phyloP scores from a whole-genome alignment of 192 early-diverging fungal species.

The Coemansia sp. region DNA sequence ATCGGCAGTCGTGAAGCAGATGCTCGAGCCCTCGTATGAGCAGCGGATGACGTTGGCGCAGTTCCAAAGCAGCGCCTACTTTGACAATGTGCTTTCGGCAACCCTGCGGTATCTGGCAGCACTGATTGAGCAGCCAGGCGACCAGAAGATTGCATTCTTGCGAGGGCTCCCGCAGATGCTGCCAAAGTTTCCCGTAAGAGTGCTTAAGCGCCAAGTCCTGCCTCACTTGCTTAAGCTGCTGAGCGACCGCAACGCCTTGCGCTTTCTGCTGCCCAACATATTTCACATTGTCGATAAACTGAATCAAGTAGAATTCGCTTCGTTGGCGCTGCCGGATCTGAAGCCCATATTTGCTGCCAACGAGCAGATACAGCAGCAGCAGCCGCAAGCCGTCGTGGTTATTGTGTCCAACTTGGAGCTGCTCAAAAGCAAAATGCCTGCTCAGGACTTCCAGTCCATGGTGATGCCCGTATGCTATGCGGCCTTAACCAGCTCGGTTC shows the following conservation, averaged over 20 bases:
- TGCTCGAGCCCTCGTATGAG: slow-evolving; percentile 57
- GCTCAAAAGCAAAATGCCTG: slow-evolving; percentile 63
- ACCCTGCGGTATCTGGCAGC: slow-evolving; percentile 77
- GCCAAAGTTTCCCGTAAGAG: slow-evolving; percentile 67
- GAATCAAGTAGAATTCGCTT: slow-evolving; percentile 59
- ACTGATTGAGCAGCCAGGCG: slow-evolving; percentile 73
- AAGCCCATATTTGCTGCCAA: slow-evolving; percentile 58
- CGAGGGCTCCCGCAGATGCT: slow-evolving; percentile 69
- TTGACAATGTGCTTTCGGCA: slow-evolving; percentile 76
- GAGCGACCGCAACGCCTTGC: slow-evolving; percentile 70
- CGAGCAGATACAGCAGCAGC: slow-evolving; percentile 60
- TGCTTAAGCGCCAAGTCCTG: slow-evolving; percentile 70
- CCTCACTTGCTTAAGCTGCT: slow-evolving; percentile 68
- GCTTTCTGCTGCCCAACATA: slow-evolving; percentile 74
- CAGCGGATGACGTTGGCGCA: slow-evolving; percentile 59
- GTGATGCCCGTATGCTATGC: slow-evolving; percentile 74
- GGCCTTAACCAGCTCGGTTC: slow-evolving; percentile 57
- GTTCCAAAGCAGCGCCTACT: slow-evolving; percentile 69
- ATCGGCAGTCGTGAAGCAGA: slow-evolving; percentile 49
- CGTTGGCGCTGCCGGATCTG: slow-evolving; percentile 60
- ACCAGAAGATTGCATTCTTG: slow-evolving; percentile 78
- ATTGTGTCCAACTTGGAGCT: slow-evolving; percentile 65
- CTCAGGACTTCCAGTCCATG: slow-evolving; percentile 55
- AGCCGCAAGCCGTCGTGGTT: slow-evolving; percentile 66
- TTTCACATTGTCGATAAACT: slow-evolving; percentile 67